These are phyloP conservation scores for Colletotrichum sp. DNA, from an alignment of 2,329 filamentous ascomycete genomes.

Conservation along the genomic window DNA sequence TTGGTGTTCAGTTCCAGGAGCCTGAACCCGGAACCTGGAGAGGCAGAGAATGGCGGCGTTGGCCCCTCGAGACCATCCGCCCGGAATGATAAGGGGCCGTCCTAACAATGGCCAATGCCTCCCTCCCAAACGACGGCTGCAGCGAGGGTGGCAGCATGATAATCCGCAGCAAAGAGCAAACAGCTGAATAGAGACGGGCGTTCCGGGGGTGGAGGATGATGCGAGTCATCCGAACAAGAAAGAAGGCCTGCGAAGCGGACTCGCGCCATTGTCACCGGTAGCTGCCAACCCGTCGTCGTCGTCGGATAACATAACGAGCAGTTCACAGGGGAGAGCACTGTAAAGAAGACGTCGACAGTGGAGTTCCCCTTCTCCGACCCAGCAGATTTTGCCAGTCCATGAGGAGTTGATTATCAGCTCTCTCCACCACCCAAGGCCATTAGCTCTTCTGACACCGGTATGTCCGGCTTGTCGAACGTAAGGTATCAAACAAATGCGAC, in stretches of 20 bases:
- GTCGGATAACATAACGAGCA: neutral
- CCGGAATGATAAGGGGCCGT: neutral
- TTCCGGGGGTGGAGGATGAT: neutral
- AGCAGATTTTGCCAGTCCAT: neutral
- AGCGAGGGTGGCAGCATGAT: neutral
- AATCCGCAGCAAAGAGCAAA: neutral
- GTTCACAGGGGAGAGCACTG: neutral
- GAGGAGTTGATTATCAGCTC: neutral
- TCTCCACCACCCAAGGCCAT: neutral
- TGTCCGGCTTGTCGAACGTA: neutral
- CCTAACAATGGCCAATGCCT: neutral
- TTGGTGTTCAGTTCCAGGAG: neutral
- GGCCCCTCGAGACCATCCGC: neutral
- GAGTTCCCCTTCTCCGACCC: neutral
- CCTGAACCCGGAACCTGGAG: neutral
- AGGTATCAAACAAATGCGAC: neutral
- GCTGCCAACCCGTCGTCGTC: neutral
- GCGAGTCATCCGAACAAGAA: constrained; percentile 6
- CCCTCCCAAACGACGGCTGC: neutral
- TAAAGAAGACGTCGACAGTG: neutral
- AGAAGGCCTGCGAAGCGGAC: neutral
- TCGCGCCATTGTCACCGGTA: neutral
- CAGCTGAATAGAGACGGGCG: neutral
- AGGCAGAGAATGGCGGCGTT: neutral
- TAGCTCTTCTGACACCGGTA: constrained; percentile 7